Conservation (phyloP, 306 rosid genomes). For the Quercus suber region DNA sequence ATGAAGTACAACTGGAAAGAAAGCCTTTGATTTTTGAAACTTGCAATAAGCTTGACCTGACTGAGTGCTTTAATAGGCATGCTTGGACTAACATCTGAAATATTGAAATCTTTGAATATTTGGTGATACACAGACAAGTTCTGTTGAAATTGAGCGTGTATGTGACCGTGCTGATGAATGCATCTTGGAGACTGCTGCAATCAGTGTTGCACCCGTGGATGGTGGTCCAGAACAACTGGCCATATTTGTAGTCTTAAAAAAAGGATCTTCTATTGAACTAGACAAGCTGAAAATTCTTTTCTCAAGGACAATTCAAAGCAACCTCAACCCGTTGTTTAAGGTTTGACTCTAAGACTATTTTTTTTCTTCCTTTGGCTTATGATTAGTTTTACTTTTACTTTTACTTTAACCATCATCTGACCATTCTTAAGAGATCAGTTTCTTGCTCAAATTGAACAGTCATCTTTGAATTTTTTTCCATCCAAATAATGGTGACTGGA, state of each 20-base stretch:
- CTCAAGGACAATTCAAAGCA: constrained; percentile 68
- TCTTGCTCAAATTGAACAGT: neutral
- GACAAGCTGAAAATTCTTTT: constrained; percentile 47
- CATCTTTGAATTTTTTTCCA: neutral
- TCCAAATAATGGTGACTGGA: neutral
- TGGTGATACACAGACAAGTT: constrained; percentile 50
- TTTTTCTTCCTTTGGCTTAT: neutral
- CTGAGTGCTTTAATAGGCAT: neutral
- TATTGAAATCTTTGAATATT: constrained; percentile 15
- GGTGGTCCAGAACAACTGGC: constrained; percentile 79
- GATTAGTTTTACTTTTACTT: neutral
- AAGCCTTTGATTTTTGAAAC: neutral
- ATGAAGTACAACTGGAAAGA: neutral
- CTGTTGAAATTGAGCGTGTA: constrained; percentile 69
- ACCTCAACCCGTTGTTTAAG: constrained; percentile 85
- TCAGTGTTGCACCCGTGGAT: constrained; percentile 47
- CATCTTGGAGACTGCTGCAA: constrained; percentile 69
- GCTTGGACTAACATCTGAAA: constrained; percentile 4
- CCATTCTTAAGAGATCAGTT: neutral
- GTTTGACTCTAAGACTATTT: constrained; percentile 23
- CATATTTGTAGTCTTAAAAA: constrained; percentile 56
- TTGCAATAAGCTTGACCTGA: neutral
- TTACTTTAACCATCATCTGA: neutral
- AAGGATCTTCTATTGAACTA: constrained; percentile 43
- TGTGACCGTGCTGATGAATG: constrained; percentile 68